These are phyloP conservation scores for Liquidambar formosana DNA, from an alignment of 164 flowering plant species.

Conservation along the genomic window DNA sequence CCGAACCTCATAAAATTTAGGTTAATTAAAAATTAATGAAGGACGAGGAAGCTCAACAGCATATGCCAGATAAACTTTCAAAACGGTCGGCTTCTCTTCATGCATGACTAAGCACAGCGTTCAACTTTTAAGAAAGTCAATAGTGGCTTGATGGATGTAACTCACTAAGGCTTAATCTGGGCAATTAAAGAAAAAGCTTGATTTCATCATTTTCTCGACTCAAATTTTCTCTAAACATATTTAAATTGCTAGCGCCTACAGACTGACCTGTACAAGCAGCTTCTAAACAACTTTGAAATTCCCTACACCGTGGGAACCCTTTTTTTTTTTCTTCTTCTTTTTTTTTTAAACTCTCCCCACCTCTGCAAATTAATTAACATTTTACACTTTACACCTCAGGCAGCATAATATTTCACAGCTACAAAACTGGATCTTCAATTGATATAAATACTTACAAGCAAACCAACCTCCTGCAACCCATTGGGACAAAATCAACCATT, in stretches of 20 bases:
- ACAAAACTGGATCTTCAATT: slow-evolving; percentile 48
- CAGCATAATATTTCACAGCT: slow-evolving; percentile 27
- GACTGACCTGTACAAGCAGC: slow-evolving; percentile 29
- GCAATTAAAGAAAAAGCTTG: too few relatives aligned
- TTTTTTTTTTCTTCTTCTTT: neutral
- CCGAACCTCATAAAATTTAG: too few relatives aligned
- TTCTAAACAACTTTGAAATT: slow-evolving; percentile 4
- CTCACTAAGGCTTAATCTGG: too few relatives aligned
- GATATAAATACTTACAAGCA: slow-evolving; percentile 32
- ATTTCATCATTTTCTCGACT: neutral
- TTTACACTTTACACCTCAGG: slow-evolving; percentile 30
- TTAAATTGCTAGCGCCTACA: slow-evolving; percentile 15
- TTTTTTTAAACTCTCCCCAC: neutral
- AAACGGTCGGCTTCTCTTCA: too few relatives aligned
- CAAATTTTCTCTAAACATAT: slow-evolving; percentile 2
- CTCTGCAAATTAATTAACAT: slow-evolving; percentile 18
- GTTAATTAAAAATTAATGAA: too few relatives aligned
- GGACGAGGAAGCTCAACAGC: too few relatives aligned
- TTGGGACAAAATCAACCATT: neutral
- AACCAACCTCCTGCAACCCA: slow-evolving; percentile 5
- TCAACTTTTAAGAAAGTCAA: too few relatives aligned
- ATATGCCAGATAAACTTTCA: too few relatives aligned
- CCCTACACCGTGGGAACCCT: slow-evolving; percentile 20
- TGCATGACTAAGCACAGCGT: too few relatives aligned
- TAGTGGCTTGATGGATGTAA: too few relatives aligned